Percentiles rank a stretch among this genome's conserved stretches.
phyloP scores from a whole-genome alignment of 345 rosid species.

The Linum lewisii region DNA sequence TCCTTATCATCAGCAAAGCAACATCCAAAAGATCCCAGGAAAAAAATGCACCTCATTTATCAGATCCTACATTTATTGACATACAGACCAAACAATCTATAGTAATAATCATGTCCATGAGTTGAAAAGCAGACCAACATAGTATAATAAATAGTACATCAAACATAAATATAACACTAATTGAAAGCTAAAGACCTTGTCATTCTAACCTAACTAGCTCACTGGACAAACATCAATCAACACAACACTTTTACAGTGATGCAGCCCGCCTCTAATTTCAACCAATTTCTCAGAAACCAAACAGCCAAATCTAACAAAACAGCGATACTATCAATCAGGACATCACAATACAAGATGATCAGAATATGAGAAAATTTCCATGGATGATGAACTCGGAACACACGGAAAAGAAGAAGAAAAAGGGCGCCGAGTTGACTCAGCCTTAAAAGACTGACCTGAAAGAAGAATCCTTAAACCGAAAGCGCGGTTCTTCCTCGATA shows the following conservation, averaged over 20 bases:
- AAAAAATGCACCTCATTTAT: too few relatives aligned
- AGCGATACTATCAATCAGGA: not conserved
- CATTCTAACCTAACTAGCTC: slow-evolving; percentile 6
- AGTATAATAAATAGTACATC: not conserved
- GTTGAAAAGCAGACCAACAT: not conserved
- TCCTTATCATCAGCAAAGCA: not conserved
- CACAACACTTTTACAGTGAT: slow-evolving; percentile 9
- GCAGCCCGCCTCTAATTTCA: slow-evolving; percentile 4
- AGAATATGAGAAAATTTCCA: not conserved
- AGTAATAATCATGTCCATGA: not conserved
- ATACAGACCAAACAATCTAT: not conserved
- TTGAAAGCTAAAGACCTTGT: not conserved
- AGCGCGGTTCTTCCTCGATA: not conserved
- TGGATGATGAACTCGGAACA: not conserved
- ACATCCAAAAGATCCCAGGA: not conserved
- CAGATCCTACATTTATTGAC: not conserved
- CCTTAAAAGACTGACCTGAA: slow-evolving; percentile 27
- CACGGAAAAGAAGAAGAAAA: slow-evolving; percentile 8
- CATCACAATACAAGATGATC: not conserved
- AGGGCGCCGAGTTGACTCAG: slow-evolving; percentile 36
- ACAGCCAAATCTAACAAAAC: slow-evolving; percentile 1
- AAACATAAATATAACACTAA: not conserved
- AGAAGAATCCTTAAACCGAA: slow-evolving; percentile 9
- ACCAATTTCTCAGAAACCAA: slow-evolving; percentile 19
- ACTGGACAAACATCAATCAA: slow-evolving; percentile 6